These are phyloP conservation scores for Lagenidium giganteum DNA, from an alignment of 352 stramenopile genomes.

Conservation along the genomic window DNA sequence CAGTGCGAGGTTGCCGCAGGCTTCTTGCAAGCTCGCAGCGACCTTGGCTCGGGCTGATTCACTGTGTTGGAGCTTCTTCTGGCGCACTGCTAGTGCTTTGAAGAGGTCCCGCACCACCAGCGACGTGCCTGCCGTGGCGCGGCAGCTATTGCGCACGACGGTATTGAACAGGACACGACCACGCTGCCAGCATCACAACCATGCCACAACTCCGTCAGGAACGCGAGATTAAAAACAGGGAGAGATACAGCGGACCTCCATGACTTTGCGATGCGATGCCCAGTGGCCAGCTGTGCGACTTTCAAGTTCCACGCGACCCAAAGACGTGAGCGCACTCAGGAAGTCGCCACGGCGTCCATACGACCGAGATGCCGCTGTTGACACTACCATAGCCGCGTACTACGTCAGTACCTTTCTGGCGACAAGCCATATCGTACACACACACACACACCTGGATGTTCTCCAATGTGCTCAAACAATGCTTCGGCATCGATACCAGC, in stretches of 20 bases:
- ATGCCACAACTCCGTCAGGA: too few relatives aligned
- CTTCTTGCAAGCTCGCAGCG: slow-evolving; percentile 31
- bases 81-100: slow-evolving; percentile 45
- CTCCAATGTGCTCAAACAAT: slow-evolving; percentile 44
- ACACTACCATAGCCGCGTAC: too few relatives aligned
- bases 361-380: too few relatives aligned
- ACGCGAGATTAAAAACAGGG: too few relatives aligned
- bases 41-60: slow-evolving; percentile 25
- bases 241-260: slow-evolving; percentile 29
- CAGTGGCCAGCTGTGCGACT: slow-evolving; percentile 47
- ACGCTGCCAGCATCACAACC: slow-evolving; percentile 22
- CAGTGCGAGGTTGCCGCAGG: slow-evolving; percentile 57
- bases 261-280: slow-evolving; percentile 62
- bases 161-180: slow-evolving; percentile 55
- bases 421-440: too few relatives aligned
- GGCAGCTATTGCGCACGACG: slow-evolving; percentile 16
- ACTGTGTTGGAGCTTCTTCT: slow-evolving; percentile 34
- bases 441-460: too few relatives aligned
- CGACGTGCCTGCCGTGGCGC: slow-evolving; percentile 30
- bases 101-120: slow-evolving; percentile 56
- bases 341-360: slow-evolving; percentile 53
- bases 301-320: slow-evolving; percentile 60
- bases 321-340: slow-evolving; percentile 33
- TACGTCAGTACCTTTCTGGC: neutral
- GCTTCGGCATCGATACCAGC: slow-evolving; percentile 46